These are phyloP conservation scores for Populus hybrid DNA, from an alignment of 441 rosid species.

Conservation along the genomic window DNA sequence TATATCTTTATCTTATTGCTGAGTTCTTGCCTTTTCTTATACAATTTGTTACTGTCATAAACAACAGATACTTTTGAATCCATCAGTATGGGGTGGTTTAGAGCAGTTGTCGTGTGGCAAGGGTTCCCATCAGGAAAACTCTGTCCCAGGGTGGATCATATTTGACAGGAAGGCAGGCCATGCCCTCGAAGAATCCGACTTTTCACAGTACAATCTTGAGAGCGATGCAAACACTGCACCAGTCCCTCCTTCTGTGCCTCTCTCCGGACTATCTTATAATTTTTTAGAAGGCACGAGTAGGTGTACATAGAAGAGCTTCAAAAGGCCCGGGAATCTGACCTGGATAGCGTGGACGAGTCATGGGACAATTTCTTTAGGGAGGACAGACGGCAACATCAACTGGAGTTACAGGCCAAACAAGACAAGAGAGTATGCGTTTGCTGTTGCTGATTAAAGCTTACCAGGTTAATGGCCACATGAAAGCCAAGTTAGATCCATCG, in stretches of 20 bases:
- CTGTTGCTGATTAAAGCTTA: constrained; percentile 86
- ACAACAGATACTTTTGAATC: constrained; percentile 2
- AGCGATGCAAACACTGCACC: constrained; percentile 66
- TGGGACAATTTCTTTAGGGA: constrained; percentile 94
- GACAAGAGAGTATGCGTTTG: constrained; percentile 93
- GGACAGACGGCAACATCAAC: constrained; percentile 95
- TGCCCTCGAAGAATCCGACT: constrained; percentile 45
- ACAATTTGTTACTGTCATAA: too few species aligned
- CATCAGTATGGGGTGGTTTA: constrained; percentile 66
- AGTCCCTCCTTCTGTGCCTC: constrained; percentile 72
- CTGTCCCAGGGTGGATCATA: constrained; percentile 56
- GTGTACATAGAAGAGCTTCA: constrained; percentile 96
- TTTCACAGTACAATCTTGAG: constrained; percentile 60
- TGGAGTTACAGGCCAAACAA: constrained; percentile 97
- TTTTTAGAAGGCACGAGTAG: constrained; percentile 94
- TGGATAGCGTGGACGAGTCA: constrained; percentile 87
- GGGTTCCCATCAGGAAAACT: constrained; percentile 61
- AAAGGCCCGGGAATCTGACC: constrained; percentile 90
- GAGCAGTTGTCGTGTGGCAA: constrained; percentile 64
- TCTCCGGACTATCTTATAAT: constrained; percentile 79
- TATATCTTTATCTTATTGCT: too few species aligned
- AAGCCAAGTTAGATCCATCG: constrained; percentile 84
- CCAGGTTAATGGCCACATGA: constrained; percentile 97
- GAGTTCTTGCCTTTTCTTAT: too few species aligned
- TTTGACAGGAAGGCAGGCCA: constrained; percentile 43